Conservation (phyloP, 1,139 yeast species). For the Kodamaea sp. region DNA sequence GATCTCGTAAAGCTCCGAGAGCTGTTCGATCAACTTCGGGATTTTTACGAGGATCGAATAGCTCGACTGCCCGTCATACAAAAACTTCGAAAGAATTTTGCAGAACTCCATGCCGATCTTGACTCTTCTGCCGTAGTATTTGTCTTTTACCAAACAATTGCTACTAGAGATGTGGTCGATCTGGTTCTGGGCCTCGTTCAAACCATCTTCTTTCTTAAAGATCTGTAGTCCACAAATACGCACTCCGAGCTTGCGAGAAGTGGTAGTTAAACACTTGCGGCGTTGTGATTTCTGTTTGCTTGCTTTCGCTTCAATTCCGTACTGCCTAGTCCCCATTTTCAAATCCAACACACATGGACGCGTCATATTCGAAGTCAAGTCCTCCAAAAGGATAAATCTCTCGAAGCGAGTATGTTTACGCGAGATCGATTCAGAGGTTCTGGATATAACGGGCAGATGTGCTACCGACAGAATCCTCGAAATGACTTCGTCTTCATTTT, state of each 20-base stretch:
- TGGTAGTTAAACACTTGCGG: slow-evolving; percentile 76
- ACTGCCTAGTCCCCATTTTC: slow-evolving; percentile 98
- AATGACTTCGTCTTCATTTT: slow-evolving; percentile 1
- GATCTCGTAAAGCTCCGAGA: slow-evolving; percentile 58
- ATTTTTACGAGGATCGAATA: slow-evolving; percentile 68
- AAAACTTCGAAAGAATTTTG: slow-evolving; percentile 68
- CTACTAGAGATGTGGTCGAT: slow-evolving; percentile 13
- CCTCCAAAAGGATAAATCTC: slow-evolving; percentile 86
- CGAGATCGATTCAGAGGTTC: not conserved
- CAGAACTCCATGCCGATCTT: slow-evolving; percentile 77
- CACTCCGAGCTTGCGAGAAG: slow-evolving; percentile 82
- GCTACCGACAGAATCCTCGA: not conserved
- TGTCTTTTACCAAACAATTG: slow-evolving; percentile 68
- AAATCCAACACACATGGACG: slow-evolving; percentile 91
- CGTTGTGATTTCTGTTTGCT: slow-evolving; percentile 80
- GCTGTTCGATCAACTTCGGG: slow-evolving; percentile 61
- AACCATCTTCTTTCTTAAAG: slow-evolving; percentile 21
- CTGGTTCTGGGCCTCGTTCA: slow-evolving; percentile 6
- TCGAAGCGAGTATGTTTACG: slow-evolving; percentile 59
- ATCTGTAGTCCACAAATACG: slow-evolving; percentile 91
- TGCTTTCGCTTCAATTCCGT: slow-evolving; percentile 85
- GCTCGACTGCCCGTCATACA: slow-evolving; percentile 68
- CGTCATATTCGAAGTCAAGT: slow-evolving; percentile 77
- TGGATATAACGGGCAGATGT: not conserved
- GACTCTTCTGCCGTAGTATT: slow-evolving; percentile 86